Conservation (phyloP, 768 basidiomycete species). For the Kwoniella shandongensis region DNA sequence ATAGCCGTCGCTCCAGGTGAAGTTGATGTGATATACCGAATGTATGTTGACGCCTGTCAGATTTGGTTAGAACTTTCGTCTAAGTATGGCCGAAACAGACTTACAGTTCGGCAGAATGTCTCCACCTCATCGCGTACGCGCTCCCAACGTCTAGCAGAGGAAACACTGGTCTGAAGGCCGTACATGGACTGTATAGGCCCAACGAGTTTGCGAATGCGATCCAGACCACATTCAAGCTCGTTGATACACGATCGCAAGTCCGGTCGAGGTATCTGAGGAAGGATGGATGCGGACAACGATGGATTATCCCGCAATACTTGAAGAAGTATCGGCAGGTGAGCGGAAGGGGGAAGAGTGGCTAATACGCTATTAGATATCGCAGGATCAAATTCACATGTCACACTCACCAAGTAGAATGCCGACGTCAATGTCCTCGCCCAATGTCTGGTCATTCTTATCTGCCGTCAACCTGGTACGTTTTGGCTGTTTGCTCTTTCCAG, state of each 20-base stretch:
- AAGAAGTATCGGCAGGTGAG: conserved; percentile 41
- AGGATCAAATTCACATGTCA: background rate
- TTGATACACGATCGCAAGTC: conserved; percentile 31
- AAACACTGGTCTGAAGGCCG: background rate
- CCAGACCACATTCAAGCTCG: conserved; percentile 19
- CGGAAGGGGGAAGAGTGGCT: conserved; percentile 40
- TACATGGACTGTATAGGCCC: background rate
- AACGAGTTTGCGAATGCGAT: conserved; percentile 20
- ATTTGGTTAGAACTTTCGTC: conserved; percentile 2
- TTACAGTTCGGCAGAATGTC: conserved; percentile 32
- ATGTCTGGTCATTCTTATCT: background rate
- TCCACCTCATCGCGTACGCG: conserved; percentile 24
- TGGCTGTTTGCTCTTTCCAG: background rate
- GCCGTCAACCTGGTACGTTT: conserved; percentile 7
- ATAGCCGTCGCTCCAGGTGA: background rate
- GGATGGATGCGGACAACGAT: conserved; percentile 16
- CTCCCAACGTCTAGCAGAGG: conserved; percentile 6
- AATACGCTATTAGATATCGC: background rate
- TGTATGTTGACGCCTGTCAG: conserved; percentile 34
- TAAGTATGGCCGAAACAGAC: conserved; percentile 4
- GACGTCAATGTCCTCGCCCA: conserved; percentile 30
- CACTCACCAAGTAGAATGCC: conserved; percentile 44
- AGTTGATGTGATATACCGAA: conserved; percentile 30
- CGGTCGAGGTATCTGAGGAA: conserved; percentile 34
- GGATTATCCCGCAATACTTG: conserved; percentile 33